Evolutionary conservation across 78 protist genomes (phyloP), one percentile per base, ranked within the genome.

Genomic region (Anaeramoeba flamelloides): DNA sequence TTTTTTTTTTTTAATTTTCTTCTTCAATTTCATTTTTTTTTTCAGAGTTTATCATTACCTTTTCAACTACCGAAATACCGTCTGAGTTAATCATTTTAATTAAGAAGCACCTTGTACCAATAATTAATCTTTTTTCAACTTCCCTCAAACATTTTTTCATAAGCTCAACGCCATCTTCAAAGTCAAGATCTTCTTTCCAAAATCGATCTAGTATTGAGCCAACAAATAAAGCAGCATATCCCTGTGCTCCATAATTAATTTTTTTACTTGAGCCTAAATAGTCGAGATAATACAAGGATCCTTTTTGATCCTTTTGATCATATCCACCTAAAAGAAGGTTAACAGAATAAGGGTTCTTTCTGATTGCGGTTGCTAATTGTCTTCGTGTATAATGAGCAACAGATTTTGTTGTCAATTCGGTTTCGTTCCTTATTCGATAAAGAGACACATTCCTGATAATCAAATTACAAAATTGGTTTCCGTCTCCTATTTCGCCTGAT

Each of bases 201-300:
- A 69, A n/a, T 2, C 80, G 17, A 39, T 89, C 92, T 31, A 89
- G 37, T 41, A 82, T 1, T 3, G 86, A 36, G 36, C 22, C 3
- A 32, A 33, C 79, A 12, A 86, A 89, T 82, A 75, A 78, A 37
- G 82, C 69, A 2, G 80, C 79, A 39, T 89, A 89, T 26, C 92
- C 92, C 26, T 89, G 90, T 34, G 85, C 86, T 1, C 40, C 88
- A 37, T 26, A 17, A 41, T 84, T 77, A 31, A 87, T 12, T 75
- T 74, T n/a, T 38, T 76, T 77, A 84, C 85, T 36, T 12, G 82
- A 26, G 1, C 84, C 88, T 2, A 89, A 75, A 78, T 89, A 89
- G 75, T 89, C 92, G 31, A 87, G n/a, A 77, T 33, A 87, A 53
- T 89, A 87, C n/a, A 89, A 81, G 26, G 83, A 37, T 12, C 84